Percentiles rank a stretch among this genome's conserved stretches.
phyloP scores from a whole-genome alignment of 2,329 filamentous ascomycete species.

The Aspergillus sp. region DNA sequence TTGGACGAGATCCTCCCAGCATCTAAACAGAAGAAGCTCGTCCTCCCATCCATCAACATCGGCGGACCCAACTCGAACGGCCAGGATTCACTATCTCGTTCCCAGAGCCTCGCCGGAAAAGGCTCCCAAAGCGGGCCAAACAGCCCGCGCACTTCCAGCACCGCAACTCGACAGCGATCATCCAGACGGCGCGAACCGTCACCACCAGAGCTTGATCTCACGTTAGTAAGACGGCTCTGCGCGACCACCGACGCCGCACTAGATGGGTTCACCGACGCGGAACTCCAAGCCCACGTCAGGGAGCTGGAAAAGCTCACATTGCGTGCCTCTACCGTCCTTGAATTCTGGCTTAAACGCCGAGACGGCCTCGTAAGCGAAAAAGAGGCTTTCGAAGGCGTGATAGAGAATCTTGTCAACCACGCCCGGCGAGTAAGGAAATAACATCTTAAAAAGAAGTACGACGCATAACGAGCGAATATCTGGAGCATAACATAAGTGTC shows the following conservation, averaged over 20 bases:
- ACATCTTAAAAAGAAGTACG: neutral
- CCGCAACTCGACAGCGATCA: constrained; percentile 29
- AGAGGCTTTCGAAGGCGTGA: constrained; percentile 92
- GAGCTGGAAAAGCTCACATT: constrained; percentile 68
- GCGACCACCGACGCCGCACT: constrained; percentile 82
- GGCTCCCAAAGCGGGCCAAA: constrained; percentile 25
- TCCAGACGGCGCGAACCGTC: constrained; percentile 53
- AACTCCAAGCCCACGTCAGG: constrained; percentile 70
- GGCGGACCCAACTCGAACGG: constrained; percentile 55
- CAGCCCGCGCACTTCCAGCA: constrained; percentile 26
- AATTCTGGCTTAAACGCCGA: constrained; percentile 83
- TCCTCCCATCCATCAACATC: constrained; percentile 76
- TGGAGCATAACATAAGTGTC: neutral
- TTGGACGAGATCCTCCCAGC: constrained; percentile 95
- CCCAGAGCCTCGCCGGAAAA: constrained; percentile 34
- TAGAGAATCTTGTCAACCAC: constrained; percentile 93
- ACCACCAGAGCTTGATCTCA: constrained; percentile 74
- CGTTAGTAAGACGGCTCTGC: constrained; percentile 74
- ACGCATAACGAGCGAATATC: neutral
- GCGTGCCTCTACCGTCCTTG: constrained; percentile 73
- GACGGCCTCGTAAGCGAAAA: constrained; percentile 88
- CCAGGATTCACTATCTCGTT: constrained; percentile 52
- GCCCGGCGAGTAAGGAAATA: constrained; percentile 76
- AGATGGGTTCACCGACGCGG: constrained; percentile 72
- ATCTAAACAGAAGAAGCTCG: constrained; percentile 95